Percentiles rank a stretch among this genome's conserved stretches.
Conservation (phyloP, 2,329 filamentous ascomycete species). For the Endocalyx cinctus region DNA sequence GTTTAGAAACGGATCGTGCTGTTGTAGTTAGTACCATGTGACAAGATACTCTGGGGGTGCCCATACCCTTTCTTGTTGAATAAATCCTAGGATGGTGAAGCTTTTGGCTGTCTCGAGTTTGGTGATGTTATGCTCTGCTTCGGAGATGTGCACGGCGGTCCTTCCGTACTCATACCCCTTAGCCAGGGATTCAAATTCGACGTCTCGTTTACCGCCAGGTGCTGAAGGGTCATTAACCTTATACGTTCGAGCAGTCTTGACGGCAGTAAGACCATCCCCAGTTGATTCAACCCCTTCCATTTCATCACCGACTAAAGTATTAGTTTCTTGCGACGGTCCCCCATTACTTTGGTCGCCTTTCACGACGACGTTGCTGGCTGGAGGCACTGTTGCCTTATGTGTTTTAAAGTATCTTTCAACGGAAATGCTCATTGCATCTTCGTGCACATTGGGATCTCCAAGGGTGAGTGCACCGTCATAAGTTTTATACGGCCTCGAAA, state of each 20-base stretch:
- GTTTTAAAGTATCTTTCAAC: slow-evolving; percentile 90
- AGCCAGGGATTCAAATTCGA: slow-evolving; percentile 78
- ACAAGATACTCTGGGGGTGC: neutral
- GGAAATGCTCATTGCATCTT: slow-evolving; percentile 73
- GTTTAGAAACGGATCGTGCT: slow-evolving; percentile 81
- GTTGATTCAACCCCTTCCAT: slow-evolving; percentile 45
- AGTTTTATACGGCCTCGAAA: slow-evolving; percentile 67
- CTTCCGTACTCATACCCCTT: slow-evolving; percentile 93
- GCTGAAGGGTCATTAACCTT: slow-evolving; percentile 70
- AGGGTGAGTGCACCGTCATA: slow-evolving; percentile 79
- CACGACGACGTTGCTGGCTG: slow-evolving; percentile 72
- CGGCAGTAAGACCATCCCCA: slow-evolving; percentile 56
- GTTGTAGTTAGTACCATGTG: slow-evolving; percentile 14
- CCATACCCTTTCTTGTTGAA: slow-evolving; percentile 63
- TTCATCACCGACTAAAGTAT: slow-evolving; percentile 42
- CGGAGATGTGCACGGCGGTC: slow-evolving; percentile 83
- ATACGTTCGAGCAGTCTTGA: slow-evolving; percentile 77
- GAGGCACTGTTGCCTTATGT: slow-evolving; percentile 67
- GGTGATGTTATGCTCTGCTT: slow-evolving; percentile 84
- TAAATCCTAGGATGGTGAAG: slow-evolving; percentile 83
- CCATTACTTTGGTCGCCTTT: slow-evolving; percentile 42
- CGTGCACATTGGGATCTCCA: slow-evolving; percentile 69
- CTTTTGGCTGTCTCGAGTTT: slow-evolving; percentile 71
- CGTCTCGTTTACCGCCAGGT: slow-evolving; percentile 74
- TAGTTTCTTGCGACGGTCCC: slow-evolving; percentile 43